Evolutionary conservation across 192 early-diverging fungal genomes (phyloP).

Genomic region (Coemansia sp.): DNA sequence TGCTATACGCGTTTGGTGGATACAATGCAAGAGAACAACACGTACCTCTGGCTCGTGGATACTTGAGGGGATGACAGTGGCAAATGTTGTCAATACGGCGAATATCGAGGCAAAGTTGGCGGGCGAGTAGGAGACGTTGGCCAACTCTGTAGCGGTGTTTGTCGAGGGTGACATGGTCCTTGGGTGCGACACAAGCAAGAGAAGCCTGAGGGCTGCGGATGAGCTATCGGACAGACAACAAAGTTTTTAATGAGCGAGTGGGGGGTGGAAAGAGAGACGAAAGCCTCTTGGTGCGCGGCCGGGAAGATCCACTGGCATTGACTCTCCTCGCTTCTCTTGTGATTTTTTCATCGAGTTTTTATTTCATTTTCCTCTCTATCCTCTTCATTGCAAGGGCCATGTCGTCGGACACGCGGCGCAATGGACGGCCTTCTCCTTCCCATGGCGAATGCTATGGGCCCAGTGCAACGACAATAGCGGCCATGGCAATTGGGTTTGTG

Average conservation of each 20-base stretch:
- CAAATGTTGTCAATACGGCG: conserved; percentile 29
- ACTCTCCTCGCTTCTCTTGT: neutral
- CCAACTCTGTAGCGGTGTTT: conserved; percentile 27
- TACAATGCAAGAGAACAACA: neutral
- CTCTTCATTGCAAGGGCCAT: neutral
- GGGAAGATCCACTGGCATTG: too few species aligned
- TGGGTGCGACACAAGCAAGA: too few species aligned
- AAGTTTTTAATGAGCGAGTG: neutral
- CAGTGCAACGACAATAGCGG: neutral
- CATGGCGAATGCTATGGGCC: neutral
- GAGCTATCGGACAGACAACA: neutral
- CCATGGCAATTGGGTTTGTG: conserved; percentile 19
- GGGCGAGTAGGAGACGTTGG: conserved; percentile 30
- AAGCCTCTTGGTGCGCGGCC: neutral
- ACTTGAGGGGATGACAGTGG: conserved; percentile 11
- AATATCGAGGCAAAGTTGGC: conserved; percentile 46
- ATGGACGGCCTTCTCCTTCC: neutral
- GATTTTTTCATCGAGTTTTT: neutral
- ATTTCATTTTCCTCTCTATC: neutral
- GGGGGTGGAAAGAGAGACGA: neutral
- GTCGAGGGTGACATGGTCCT: conserved; percentile 34
- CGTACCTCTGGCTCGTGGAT: conserved; percentile 50
- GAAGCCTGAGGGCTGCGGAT: too few species aligned
- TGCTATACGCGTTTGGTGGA: neutral
- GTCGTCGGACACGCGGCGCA: neutral